Evolutionary conservation across 352 stramenopile species (phyloP).

Genomic region (Pythium diclinum): DNA sequence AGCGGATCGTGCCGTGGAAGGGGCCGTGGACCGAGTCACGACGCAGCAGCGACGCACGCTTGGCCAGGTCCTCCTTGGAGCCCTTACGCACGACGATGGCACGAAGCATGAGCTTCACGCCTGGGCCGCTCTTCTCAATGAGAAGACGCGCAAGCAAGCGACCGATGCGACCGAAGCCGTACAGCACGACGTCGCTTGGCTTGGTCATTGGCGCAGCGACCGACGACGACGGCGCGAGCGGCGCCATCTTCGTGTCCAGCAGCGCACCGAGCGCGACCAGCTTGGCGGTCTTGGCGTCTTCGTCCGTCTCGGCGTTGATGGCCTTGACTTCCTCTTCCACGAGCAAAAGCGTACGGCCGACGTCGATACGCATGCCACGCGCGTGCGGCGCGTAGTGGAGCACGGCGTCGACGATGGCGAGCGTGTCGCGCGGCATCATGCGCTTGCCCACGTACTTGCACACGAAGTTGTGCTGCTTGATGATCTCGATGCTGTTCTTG

Average conservation of each 20-base stretch:
- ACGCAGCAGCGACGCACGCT: slow-evolving; percentile 78
- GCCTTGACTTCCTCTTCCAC: slow-evolving; percentile 54
- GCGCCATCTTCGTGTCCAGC: slow-evolving; percentile 58
- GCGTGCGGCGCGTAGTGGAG: slow-evolving; percentile 55
- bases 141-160: slow-evolving; percentile 71
- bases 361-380: slow-evolving; percentile 68
- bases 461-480: slow-evolving; percentile 79
- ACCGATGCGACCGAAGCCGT: slow-evolving; percentile 88
- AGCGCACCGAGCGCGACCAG: slow-evolving; percentile 47
- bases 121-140: slow-evolving; percentile 83
- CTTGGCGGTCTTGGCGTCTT: slow-evolving; percentile 40
- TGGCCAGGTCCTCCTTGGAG: slow-evolving; percentile 78
- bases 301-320: slow-evolving; percentile 37
- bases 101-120: slow-evolving; percentile 85
- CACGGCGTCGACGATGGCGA: slow-evolving; percentile 67
- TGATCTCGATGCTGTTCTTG: slow-evolving; percentile 84
- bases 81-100: slow-evolving; percentile 87
- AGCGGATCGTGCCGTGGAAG: slow-evolving; percentile 79
- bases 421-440: slow-evolving; percentile 70
- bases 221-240: slow-evolving; percentile 27
- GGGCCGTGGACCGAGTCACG: slow-evolving; percentile 85
- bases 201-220: slow-evolving; percentile 38
- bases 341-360: slow-evolving; percentile 73
- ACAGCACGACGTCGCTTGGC: slow-evolving; percentile 80
- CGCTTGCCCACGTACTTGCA: slow-evolving; percentile 83